Evolutionary conservation across 179 eudicot species (phyloP).

Genomic region (Beta macrorhiza): DNA sequence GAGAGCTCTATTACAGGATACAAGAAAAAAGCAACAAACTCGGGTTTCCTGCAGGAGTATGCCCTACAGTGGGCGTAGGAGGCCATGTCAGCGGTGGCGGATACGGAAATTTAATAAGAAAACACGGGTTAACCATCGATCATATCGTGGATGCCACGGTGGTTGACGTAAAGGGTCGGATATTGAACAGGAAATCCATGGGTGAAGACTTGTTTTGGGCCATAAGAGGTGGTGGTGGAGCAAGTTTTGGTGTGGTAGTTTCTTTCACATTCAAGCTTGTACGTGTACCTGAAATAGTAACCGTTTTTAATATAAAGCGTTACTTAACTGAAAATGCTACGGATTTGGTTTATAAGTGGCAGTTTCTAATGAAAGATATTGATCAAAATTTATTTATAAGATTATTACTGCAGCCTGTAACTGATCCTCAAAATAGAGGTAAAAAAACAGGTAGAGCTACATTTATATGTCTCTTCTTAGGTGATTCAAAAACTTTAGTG

Average conservation of each 20-base stretch:
- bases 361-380: slow-evolving; percentile 24
- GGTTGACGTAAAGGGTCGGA: slow-evolving; percentile 36
- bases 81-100: slow-evolving; percentile 60
- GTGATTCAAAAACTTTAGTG: slow-evolving; percentile 20
- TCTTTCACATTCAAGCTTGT: slow-evolving; percentile 29
- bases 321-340: slow-evolving; percentile 22
- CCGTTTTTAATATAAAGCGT: slow-evolving; percentile 30
- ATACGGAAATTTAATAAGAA: slow-evolving; percentile 41
- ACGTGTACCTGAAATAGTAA: slow-evolving; percentile 26
- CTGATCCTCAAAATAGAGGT: slow-evolving; percentile 15
- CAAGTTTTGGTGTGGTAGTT: slow-evolving; percentile 29
- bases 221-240: slow-evolving; percentile 36
- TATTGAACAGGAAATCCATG: slow-evolving; percentile 21
- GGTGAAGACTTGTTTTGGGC: slow-evolving; percentile 39
- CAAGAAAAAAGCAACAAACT: slow-evolving; percentile 23
- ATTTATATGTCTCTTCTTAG: slow-evolving; percentile 23
- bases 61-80: slow-evolving; percentile 50
- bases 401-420: slow-evolving; percentile 31
- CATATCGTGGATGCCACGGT: slow-evolving; percentile 41
- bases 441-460: slow-evolving; percentile 26
- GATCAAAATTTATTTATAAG: slow-evolving; percentile 35
- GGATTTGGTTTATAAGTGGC: slow-evolving; percentile 34
- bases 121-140: slow-evolving; percentile 42
- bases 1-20: slow-evolving; percentile 35
- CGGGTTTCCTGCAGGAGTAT: slow-evolving; percentile 49